Evolutionary conservation across 2,329 filamentous ascomycete genomes (phyloP).

Genomic region (Beauveria asiatica): DNA sequence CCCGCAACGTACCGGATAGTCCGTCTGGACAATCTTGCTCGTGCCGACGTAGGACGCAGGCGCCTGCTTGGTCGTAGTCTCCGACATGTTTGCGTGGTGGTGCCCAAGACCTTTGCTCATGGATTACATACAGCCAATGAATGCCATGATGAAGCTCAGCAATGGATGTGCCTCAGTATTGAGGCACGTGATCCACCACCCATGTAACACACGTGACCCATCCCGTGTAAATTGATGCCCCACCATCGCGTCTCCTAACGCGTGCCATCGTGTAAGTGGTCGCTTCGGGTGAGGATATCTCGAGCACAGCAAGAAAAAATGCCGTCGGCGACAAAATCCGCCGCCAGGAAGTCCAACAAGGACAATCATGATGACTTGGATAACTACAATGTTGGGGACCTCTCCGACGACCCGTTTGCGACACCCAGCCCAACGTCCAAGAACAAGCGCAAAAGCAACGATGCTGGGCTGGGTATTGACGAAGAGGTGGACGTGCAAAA

Average conservation of each 20-base stretch:
- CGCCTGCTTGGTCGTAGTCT: constrained; percentile 30
- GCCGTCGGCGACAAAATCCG: constrained; percentile 13
- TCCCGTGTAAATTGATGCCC: constrained; percentile 9
- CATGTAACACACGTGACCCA: constrained; percentile 7
- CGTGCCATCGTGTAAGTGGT: constrained; percentile 14
- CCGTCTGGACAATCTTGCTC: constrained; percentile 70
- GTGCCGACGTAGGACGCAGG: constrained; percentile 28
- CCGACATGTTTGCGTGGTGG: constrained; percentile 28
- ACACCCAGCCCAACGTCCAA: constrained; percentile 33
- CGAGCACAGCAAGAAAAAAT: constrained; percentile 12
- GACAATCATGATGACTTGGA: constrained; percentile 55
- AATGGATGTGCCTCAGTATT: constrained; percentile 22
- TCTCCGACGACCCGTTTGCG: constrained; percentile 39
- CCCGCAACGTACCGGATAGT: constrained; percentile 67
- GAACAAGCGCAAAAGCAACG: constrained; percentile 41
- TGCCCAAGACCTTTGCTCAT: constrained; percentile 19
- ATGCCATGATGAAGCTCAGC: constrained; percentile 16
- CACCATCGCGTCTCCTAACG: constrained; percentile 17
- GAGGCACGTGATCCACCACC: constrained; percentile 22
- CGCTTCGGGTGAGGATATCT: neutral
- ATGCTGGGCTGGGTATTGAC: constrained; percentile 65
- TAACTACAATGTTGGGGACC: constrained; percentile 61
- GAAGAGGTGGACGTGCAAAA: constrained; percentile 78
- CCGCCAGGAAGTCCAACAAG: neutral
- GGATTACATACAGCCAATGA: constrained; percentile 13